These are phyloP conservation scores for Solanum hybrid DNA, from an alignment of 305 asterid species.

Conservation along the genomic window DNA sequence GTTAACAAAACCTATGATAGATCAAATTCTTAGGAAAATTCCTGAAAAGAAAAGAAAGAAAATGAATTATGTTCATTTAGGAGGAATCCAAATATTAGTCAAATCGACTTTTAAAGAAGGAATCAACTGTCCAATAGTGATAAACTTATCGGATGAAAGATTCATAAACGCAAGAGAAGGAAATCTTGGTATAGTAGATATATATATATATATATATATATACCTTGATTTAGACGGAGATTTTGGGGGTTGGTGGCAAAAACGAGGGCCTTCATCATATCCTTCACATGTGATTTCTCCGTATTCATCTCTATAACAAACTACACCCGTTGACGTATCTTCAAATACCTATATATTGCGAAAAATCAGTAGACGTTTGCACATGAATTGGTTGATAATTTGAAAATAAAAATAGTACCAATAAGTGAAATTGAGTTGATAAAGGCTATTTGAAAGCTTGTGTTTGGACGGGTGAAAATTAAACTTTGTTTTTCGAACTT, in stretches of 20 bases:
- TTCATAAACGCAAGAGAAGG: no score
- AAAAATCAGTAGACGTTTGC: not conserved
- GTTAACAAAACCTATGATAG: no score
- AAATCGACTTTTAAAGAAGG: no score
- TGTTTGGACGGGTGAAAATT: not conserved
- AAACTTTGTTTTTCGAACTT: not conserved
- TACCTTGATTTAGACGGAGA: constrained; percentile 14
- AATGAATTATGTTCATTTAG: no score
- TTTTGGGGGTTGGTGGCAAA: constrained; percentile 24
- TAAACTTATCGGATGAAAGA: no score
- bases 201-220: no score
- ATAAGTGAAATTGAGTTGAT: not conserved
- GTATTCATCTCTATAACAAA: constrained; percentile 58
- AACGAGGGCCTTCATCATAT: constrained; percentile 72
- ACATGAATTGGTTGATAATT: not conserved
- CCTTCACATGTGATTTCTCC: constrained; percentile 76
- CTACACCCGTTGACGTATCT: constrained; percentile 47
- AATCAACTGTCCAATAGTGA: no score
- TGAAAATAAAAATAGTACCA: not conserved
- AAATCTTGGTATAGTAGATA: no score
- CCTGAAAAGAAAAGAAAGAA: no score
- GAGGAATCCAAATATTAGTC: no score
- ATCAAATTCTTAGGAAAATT: no score
- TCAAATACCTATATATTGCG: constrained; percentile 37
- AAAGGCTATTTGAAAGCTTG: not conserved